Conservation (phyloP, 805 yeast genomes). For the Saturnispora kantuleensis region DNA sequence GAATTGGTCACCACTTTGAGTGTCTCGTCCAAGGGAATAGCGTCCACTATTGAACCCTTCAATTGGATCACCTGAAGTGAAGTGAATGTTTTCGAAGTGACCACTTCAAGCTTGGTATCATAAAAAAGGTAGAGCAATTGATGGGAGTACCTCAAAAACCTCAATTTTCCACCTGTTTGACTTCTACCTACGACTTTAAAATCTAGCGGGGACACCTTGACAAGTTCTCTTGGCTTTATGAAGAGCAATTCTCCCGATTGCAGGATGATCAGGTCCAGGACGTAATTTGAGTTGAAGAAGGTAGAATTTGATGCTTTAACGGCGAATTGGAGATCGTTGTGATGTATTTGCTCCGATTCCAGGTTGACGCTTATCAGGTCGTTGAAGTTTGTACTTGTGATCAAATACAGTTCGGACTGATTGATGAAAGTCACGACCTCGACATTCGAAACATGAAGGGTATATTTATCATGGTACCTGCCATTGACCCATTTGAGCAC, state of each 20-base stretch:
- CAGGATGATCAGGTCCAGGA: background rate
- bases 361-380: constrained; percentile 9
- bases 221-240: constrained; percentile 18
- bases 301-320: background rate
- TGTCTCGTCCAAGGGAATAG: no score
- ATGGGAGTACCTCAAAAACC: constrained; percentile 30
- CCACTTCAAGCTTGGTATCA: constrained; percentile 27
- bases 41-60: constrained; percentile 7
- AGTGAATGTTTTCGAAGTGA: constrained; percentile 29
- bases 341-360: background rate
- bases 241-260: constrained; percentile 17
- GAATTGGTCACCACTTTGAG: no score
- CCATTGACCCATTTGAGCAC: constrained; percentile 9
- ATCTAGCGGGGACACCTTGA: constrained; percentile 15
- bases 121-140: constrained; percentile 23
- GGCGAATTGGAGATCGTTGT: constrained; percentile 1
- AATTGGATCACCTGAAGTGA: constrained; percentile 24
- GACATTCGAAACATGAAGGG: constrained; percentile 8
- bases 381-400: constrained; percentile 6
- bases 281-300: background rate
- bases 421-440: constrained; percentile 2
- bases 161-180: constrained; percentile 13
- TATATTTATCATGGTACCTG: constrained; percentile 8
- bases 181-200: constrained; percentile 13
- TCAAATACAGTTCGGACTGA: constrained; percentile 3